Conservation (phyloP, 192 early-diverging fungal genomes). For the Kickxella alabastrina region DNA sequence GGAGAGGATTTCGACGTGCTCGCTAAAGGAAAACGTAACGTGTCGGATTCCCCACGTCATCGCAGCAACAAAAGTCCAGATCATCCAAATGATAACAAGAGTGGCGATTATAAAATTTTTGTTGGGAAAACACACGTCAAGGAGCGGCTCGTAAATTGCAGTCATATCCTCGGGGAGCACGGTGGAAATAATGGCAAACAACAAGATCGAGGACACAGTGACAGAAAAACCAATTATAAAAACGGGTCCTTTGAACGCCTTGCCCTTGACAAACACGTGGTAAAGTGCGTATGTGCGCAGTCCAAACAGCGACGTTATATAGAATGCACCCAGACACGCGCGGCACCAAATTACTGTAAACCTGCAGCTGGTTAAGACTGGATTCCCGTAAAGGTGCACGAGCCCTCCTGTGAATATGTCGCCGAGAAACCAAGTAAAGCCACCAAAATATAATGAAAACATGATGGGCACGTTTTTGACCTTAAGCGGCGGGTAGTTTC, state of each 20-base stretch:
- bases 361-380: conserved; percentile 24
- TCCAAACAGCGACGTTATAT: conserved; percentile 28
- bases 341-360: conserved; percentile 34
- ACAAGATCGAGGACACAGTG: conserved; percentile 6
- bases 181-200: conserved; percentile 33
- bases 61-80: conserved; percentile 16
- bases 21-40: conserved; percentile 43
- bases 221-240: conserved; percentile 4
- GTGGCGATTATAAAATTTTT: conserved; percentile 14
- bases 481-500: conserved; percentile 37
- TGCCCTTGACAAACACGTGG: conserved; percentile 31
- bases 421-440: conserved; percentile 25
- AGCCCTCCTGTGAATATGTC: conserved; percentile 43
- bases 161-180: conserved; percentile 23
- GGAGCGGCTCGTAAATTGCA: conserved; percentile 21
- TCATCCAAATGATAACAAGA: conserved; percentile 21
- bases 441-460: conserved; percentile 37
- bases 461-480: conserved; percentile 43
- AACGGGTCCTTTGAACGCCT: conserved; percentile 22
- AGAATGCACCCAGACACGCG: conserved; percentile 33
- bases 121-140: conserved; percentile 30
- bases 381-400: conserved; percentile 21
- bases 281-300: conserved; percentile 42
- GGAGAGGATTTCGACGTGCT: conserved; percentile 15
- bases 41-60: conserved; percentile 44